phyloP scores from a whole-genome alignment of 352 stramenopile species.

The Ophiocytium majus region DNA sequence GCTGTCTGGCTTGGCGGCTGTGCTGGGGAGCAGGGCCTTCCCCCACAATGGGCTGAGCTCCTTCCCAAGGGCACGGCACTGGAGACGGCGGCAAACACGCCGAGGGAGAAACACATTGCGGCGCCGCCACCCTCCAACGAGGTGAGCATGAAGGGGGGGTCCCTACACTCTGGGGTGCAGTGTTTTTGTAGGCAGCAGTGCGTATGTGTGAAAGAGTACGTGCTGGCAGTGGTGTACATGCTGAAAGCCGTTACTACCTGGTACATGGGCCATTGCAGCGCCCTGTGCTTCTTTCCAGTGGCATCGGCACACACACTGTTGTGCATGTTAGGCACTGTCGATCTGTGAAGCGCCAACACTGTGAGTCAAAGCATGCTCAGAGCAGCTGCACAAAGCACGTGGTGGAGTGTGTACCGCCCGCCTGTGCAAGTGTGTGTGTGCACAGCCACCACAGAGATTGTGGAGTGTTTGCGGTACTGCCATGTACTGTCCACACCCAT shows the following conservation, averaged over 20 bases:
- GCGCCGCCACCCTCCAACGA: slow-evolving; percentile 21
- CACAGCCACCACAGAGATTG: too few relatives aligned
- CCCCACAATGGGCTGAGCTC: slow-evolving; percentile 41
- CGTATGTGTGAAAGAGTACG: neutral
- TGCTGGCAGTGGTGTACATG: neutral
- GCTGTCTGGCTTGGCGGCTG: neutral
- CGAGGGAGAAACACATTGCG: slow-evolving; percentile 34
- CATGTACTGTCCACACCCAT: too few relatives aligned
- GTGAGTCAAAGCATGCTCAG: too few relatives aligned
- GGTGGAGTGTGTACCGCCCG: too few relatives aligned
- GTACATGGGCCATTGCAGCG: neutral
- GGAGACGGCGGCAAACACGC: slow-evolving; percentile 32
- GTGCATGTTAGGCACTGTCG: too few relatives aligned
- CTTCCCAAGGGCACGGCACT: slow-evolving; percentile 48
- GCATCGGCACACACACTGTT: too few relatives aligned
- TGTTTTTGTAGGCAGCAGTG: neutral
- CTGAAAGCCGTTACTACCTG: neutral
- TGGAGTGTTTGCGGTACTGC: too few relatives aligned
- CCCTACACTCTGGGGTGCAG: neutral
- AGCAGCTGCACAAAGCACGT: too few relatives aligned
- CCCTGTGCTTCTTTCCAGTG: too few relatives aligned
- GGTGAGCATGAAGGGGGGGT: neutral
- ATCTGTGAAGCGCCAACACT: too few relatives aligned
- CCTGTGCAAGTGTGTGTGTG: too few relatives aligned
- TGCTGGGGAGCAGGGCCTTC: slow-evolving; percentile 22